Evolutionary conservation across 179 eudicot species (phyloP).

Genomic region (Silene vulgaris): DNA sequence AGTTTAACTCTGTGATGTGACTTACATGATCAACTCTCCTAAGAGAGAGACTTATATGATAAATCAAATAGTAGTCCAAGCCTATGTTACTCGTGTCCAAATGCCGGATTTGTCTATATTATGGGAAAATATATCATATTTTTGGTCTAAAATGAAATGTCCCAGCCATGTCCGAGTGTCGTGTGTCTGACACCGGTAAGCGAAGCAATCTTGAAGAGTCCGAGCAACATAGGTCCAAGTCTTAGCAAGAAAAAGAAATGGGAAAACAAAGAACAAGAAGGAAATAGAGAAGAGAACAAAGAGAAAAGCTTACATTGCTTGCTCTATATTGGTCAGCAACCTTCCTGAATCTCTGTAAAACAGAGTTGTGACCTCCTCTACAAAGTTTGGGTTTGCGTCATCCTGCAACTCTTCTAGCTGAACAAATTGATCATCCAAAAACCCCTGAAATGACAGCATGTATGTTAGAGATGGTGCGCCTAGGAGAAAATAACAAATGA

Average conservation of each 20-base stretch:
- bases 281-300: neutral
- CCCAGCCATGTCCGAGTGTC: no score
- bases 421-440: conserved; percentile 73
- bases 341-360: conserved; percentile 74
- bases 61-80: neutral
- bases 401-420: conserved; percentile 87
- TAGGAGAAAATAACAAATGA: neutral
- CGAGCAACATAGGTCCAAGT: no score
- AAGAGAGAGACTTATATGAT: neutral
- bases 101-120: no score
- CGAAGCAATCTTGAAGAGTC: no score
- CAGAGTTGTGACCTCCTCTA: conserved; percentile 76
- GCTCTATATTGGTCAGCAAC: conserved; percentile 52
- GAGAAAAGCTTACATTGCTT: conserved; percentile 50
- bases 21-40: neutral
- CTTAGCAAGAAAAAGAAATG: neutral
- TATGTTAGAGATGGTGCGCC: conserved; percentile 9
- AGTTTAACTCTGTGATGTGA: conserved; percentile 9
- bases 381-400: conserved; percentile 73
- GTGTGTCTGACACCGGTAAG: no score
- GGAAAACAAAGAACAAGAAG: neutral
- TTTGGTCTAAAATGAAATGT: no score
- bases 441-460: conserved; percentile 43
- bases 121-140: no score
- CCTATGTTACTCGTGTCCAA: no score